Base-by-base conservation (phyloP, 768 basidiomycete species). In the Candolleomyces eurysporus region DNA sequence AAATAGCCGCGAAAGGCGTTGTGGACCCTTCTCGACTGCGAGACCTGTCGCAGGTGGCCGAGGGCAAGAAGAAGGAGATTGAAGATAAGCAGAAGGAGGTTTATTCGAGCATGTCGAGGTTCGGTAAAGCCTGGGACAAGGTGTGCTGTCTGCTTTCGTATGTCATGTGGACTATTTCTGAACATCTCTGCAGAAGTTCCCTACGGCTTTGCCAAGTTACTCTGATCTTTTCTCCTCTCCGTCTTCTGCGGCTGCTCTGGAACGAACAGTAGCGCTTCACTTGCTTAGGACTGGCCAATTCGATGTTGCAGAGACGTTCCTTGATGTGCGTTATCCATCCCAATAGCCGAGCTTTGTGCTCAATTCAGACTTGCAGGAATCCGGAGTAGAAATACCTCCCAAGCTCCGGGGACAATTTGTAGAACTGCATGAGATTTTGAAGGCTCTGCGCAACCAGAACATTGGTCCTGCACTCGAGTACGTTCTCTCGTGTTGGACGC, bases 91-190 rank as follows among this genome's bases (percentile, higher is more conserved):
- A 95, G 79, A 98, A 96, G 73, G 94, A 95, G 66, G 82, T 94
- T 39, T 92, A 96, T 67, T 84, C 81, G 19, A 86, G 88, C 2
- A 74, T 97, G 9, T 84, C 87, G 30, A 85, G 85, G 65, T 79
- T 96, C 42, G 93, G 92, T 31, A 98, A 95, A 75, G 82, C 87
- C 0, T 73, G 98, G 70, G 96, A 98, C 70, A 98, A 97, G 89
- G 96, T 92, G 59, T 48, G 80, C 6, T 36, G 6, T 11, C 61
- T 46, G 42, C 32, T 26, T 11, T 13, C 22, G 45, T 56, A 30
- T 10, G 17, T 19, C 43, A 31, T 36, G 52, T 26, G 57, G 17
- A 62, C 48, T 48, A 2, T 11, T 13, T 22, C 39, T 19, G 51
- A 10, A 48, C 32, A 56, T 57, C 39, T 54, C 52, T 19, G 11